These are phyloP conservation scores for Wallacemonas rigidus DNA, from an alignment of 208 protist species.

Conservation along the genomic window DNA sequence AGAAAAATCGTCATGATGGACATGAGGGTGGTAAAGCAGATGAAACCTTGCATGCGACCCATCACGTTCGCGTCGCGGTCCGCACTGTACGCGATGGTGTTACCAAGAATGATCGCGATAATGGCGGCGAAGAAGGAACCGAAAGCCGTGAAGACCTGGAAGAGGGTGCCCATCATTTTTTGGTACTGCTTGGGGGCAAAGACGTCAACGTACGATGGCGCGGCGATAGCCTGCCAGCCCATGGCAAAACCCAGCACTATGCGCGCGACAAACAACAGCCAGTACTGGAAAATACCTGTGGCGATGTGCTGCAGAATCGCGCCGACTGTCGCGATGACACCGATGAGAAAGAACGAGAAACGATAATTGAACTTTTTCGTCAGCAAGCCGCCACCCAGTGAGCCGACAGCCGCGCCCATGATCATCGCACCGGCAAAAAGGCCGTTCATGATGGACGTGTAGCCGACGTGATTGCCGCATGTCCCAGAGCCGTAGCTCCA, in stretches of 20 bases:
- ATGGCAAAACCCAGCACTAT: conserved; percentile 52
- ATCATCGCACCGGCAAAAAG: conserved; percentile 66
- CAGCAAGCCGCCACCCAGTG: conserved; percentile 37
- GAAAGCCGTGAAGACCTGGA: conserved; percentile 52
- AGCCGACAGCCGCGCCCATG: conserved; percentile 54
- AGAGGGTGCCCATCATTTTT: conserved; percentile 44
- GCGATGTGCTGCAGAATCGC: conserved; percentile 44
- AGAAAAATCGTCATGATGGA: conserved; percentile 34
- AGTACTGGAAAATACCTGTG: conserved; percentile 38
- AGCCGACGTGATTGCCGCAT: conserved; percentile 45
- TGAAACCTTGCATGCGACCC: conserved; percentile 49
- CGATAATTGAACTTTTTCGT: conserved; percentile 41
- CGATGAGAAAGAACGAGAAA: conserved; percentile 43
- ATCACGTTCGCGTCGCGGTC: conserved; percentile 29
- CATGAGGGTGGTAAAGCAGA: conserved; percentile 29
- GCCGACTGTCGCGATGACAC: conserved; percentile 31
- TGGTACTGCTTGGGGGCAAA: conserved; percentile 32
- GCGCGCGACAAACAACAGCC: conserved; percentile 48
- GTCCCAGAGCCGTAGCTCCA: conserved; percentile 34
- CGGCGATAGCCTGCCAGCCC: conserved; percentile 35
- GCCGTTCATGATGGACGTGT: conserved; percentile 44
- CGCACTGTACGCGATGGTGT: conserved; percentile 31
- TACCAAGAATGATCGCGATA: conserved; percentile 39
- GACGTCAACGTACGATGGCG: conserved; percentile 56
- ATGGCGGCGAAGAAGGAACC: conserved; percentile 48